Evolutionary conservation across 805 yeast genomes (phyloP).

Genomic region (Wickerhamiella spandovensis): DNA sequence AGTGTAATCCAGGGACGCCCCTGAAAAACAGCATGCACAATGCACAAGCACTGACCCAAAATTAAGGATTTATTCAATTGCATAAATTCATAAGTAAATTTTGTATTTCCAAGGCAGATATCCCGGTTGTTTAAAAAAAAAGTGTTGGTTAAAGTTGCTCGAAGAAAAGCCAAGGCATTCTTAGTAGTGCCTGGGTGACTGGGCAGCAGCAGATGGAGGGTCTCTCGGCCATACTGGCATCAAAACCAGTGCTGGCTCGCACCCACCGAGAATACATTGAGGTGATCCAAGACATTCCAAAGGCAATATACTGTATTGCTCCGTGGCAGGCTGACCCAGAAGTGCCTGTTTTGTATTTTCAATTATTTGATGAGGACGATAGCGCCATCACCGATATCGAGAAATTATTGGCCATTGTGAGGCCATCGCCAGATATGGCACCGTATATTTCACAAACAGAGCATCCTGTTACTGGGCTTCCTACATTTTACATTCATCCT

Average conservation of each 20-base stretch:
- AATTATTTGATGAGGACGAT: constrained; percentile 8
- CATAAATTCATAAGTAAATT: too few species aligned
- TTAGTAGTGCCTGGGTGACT: too few species aligned
- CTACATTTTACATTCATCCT: constrained; percentile 29
- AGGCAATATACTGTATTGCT: constrained; percentile 11
- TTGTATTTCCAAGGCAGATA: too few species aligned
- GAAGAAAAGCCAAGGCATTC: too few species aligned
- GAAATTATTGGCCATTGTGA: constrained; percentile 2
- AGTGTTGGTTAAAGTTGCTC: too few species aligned
- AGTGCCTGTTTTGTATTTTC: constrained; percentile 22
- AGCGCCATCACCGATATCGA: constrained; percentile 8
- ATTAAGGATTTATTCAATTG: too few species aligned
- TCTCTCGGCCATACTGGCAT: neutral
- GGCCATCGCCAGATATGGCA: neutral
- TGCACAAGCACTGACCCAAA: too few species aligned
- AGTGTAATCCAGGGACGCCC: too few species aligned
- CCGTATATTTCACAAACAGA: constrained; percentile 15
- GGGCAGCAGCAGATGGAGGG: neutral
- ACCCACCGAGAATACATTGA: neutral
- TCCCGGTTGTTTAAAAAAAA: too few species aligned
- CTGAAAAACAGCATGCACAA: too few species aligned
- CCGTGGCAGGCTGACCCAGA: constrained; percentile 22
- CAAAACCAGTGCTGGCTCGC: neutral
- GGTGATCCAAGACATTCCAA: constrained; percentile 1
- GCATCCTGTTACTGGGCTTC: constrained; percentile 21